Evolutionary conservation across 345 rosid genomes (phyloP).

Genomic region (Pseudoturritis turrita): DNA sequence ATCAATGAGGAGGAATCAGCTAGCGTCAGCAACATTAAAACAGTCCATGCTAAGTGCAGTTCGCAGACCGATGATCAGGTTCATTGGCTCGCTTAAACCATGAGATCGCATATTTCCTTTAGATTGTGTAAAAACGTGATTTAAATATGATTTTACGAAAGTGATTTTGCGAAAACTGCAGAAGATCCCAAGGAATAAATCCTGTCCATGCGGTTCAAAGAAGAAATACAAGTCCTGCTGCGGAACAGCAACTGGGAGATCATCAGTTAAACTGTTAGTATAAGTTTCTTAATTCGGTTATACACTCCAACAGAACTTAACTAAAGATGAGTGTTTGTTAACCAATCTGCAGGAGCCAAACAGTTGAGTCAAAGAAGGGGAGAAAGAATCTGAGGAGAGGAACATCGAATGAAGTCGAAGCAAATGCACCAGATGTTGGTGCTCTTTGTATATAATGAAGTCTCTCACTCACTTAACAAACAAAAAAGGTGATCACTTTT

Average conservation of each 20-base stretch:
- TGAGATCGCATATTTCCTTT: neutral
- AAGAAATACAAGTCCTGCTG: conserved; percentile 92
- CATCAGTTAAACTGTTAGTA: conserved; percentile 46
- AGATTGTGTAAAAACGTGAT: neutral
- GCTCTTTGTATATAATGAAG: conserved; percentile 68
- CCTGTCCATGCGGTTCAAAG: conserved; percentile 84
- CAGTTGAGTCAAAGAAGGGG: conserved; percentile 51
- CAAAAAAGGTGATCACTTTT: neutral
- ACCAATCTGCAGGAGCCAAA: conserved; percentile 34
- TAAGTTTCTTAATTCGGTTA: conserved; percentile 32
- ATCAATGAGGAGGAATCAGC: conserved; percentile 31
- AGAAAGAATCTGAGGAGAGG: conserved; percentile 54
- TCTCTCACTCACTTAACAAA: conserved; percentile 16
- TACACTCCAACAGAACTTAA: conserved; percentile 8
- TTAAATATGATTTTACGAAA: neutral
- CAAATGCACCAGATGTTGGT: conserved; percentile 64
- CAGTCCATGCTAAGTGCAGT: conserved; percentile 29
- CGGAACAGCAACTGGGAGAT: conserved; percentile 60
- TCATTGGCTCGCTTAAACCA: conserved; percentile 5
- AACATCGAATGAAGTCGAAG: conserved; percentile 41
- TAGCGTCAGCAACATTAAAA: conserved; percentile 29
- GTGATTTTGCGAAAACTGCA: conserved; percentile 21
- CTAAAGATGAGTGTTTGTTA: neutral
- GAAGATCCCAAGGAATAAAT: conserved; percentile 67
- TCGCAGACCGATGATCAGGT: conserved; percentile 59